These are phyloP conservation scores for Pythium apleroticum DNA, from an alignment of 352 stramenopile genomes.

Conservation along the genomic window DNA sequence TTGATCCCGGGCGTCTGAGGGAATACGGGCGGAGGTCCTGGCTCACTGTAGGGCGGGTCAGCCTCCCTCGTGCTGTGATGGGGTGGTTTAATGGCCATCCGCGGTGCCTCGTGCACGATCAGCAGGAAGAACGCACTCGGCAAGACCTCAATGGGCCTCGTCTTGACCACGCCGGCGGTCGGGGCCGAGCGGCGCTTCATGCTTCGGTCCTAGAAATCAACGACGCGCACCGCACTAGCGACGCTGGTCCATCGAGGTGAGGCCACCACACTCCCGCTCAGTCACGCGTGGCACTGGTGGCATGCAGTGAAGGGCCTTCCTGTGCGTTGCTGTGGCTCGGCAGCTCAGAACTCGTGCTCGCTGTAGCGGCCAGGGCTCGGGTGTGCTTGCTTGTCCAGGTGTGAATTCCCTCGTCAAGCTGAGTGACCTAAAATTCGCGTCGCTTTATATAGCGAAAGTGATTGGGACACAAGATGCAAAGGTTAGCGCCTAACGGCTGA, in stretches of 20 bases:
- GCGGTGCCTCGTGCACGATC: conserved; percentile 37
- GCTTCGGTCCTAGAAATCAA: not conserved
- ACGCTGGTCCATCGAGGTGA: not conserved
- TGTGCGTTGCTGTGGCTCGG: not conserved
- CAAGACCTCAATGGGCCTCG: conserved; percentile 59
- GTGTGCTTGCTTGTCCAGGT: not conserved
- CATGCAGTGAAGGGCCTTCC: not conserved
- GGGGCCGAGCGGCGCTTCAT: conserved; percentile 52
- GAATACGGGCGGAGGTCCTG: conserved; percentile 22
- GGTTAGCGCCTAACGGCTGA: not conserved
- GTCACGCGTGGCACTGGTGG: not conserved
- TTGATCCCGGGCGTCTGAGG: conserved; percentile 38
- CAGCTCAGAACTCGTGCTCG: conserved; percentile 10
- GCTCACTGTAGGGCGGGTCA: too few relatives aligned
- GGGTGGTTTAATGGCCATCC: conserved; percentile 17
- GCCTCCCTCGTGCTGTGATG: not conserved
- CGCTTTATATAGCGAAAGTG: conserved; percentile 6
- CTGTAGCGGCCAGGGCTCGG: not conserved
- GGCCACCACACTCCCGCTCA: not conserved
- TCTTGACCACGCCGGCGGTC: conserved; percentile 20
- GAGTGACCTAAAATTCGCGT: not conserved
- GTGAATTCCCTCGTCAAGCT: not conserved
- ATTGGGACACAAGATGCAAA: not conserved
- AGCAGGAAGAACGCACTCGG: conserved; percentile 55
- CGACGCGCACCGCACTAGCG: not conserved